Base-by-base conservation (phyloP, 2,329 filamentous ascomycete species). In the Myriosclerotinia scirpicola region DNA sequence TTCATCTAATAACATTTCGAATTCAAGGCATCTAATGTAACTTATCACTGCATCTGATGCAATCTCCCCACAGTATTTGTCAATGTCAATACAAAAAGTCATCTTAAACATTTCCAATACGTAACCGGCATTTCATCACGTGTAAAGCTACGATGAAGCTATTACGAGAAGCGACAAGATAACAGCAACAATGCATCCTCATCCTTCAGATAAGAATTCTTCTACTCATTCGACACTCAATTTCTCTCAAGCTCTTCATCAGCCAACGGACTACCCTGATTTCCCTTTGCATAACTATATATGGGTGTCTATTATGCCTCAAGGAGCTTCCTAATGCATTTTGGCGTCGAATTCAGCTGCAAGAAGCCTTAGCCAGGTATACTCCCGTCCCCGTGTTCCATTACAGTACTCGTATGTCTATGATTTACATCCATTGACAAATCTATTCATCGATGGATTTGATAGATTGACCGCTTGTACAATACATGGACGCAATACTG, bases 101-200 rank as follows among this genome's bases (percentile, higher is more conserved):
- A 64, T 34, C 22, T 36, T 26, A 38, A 38, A 17, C n/a, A 36
- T 56, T 56, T 46, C 30, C 26, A 64, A 36, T 56, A 38, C 26
- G 61, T 56, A 56, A 64, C 30, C 38, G 7, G 26, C 30, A 14
- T 17, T 44, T 46, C 38, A 48, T 64, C 61, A 64, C 61, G 61
- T 64, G 61, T 17, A n/a, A 54, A 44, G 26, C 52, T 56, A 44
- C 26, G 26, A 50, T 55, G 61, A 64, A 64, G 61, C 61, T 64
- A 64, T 64, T 64, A 64, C 61, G 52, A 56, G 61, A 64, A 64
- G 61, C 61, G 61, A 55, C 61, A 64, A 56, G 61, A 64, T 64
- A 64, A 64, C 61, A 36, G 20, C 20, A 40, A 36, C 61, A 64
- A 64, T 63, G n/a, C 50, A 30, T 55, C 38, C 40, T 64, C 9